Conservation (phyloP, 176 grass and related monocot species). For the Cymbopogon citratus region DNA sequence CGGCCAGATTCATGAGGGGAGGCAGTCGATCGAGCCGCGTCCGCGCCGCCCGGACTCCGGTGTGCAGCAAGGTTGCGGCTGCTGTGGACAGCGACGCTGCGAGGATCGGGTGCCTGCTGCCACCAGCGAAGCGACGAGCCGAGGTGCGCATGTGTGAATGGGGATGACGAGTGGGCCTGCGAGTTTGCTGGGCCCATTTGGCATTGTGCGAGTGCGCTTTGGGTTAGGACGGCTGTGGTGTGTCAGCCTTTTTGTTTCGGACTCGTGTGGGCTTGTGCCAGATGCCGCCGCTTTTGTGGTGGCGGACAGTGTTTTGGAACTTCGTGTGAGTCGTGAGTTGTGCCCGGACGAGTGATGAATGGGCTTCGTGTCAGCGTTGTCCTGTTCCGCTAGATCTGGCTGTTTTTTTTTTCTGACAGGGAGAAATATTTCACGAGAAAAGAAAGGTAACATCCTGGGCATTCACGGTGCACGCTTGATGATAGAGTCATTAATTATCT, state of each 20-base stretch:
- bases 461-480: too few species aligned
- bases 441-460: too few species aligned
- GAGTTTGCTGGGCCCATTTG: neutral
- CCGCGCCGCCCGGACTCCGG: slow-evolving; percentile 8
- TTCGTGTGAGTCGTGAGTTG: too few species aligned
- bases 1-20: slow-evolving; percentile 45
- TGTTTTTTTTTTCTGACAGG: too few species aligned
- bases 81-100: neutral
- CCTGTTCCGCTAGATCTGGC: too few species aligned
- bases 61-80: neutral
- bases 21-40: neutral
- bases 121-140: neutral
- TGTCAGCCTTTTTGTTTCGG: neutral
- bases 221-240: neutral
- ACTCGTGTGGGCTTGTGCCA: neutral
- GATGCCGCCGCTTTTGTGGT: neutral
- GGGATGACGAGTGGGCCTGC: neutral
- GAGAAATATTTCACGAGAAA: too few species aligned
- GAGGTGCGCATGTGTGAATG: neutral
- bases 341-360: neutral
- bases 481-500: too few species aligned
- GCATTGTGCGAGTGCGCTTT: neutral
- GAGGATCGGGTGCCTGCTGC: neutral
- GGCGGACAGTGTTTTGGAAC: neutral
- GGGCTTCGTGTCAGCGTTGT: neutral